Evolutionary conservation across 257 asterid genomes (phyloP).

Genomic region (Oldenlandia corymbosa): DNA sequence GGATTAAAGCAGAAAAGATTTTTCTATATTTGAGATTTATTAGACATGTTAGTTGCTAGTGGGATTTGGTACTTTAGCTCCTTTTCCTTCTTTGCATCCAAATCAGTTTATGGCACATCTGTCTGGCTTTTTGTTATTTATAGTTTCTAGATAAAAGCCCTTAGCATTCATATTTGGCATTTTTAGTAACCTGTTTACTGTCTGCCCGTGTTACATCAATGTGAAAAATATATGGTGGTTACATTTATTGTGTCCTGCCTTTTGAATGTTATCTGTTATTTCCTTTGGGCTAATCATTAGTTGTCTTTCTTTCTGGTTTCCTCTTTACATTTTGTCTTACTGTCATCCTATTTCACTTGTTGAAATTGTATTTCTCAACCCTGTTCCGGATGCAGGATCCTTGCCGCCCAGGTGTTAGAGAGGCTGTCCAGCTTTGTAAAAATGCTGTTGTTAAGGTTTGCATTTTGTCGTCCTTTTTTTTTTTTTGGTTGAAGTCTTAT

Average conservation of each 20-base stretch:
- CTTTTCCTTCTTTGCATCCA: neutral
- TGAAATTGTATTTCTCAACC: neutral
- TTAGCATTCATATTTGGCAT: too few species aligned
- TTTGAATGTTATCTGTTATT: neutral
- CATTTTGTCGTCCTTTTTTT: neutral
- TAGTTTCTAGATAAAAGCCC: too few species aligned
- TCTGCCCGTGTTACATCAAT: neutral
- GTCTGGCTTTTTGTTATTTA: too few species aligned
- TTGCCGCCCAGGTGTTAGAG: slow-evolving; percentile 77
- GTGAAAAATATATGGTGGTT: neutral
- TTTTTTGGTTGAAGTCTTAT: neutral
- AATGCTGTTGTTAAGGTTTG: slow-evolving; percentile 88
- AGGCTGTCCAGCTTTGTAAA: slow-evolving; percentile 71
- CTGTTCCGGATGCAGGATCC: slow-evolving; percentile 58
- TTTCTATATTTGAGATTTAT: neutral
- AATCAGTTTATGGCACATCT: neutral
- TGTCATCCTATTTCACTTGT: neutral
- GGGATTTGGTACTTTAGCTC: neutral
- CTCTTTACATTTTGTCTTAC: too few species aligned
- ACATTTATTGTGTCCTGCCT: neutral
- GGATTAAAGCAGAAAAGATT: too few species aligned
- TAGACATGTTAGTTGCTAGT: neutral
- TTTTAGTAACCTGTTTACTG: neutral
- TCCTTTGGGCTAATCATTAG: neutral
- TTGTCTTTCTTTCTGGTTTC: neutral